Evolutionary conservation across 148 eudicot genomes (phyloP).

Genomic region (Amaranthus hypochondriacus): DNA sequence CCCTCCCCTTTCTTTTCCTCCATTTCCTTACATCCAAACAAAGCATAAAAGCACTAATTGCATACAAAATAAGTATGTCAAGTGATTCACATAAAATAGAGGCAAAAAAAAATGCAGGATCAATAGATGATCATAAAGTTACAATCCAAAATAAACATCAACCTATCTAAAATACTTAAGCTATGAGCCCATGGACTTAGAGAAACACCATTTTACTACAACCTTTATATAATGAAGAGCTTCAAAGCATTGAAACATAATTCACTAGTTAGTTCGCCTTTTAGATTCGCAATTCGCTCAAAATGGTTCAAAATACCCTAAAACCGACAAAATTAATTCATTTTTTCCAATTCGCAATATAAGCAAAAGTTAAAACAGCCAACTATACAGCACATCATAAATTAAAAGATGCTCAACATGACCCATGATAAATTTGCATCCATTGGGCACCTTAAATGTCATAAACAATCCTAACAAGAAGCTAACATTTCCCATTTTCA

Average conservation of each 20-base stretch:
- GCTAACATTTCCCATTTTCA: background rate
- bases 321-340: too few species aligned
- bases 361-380: background rate
- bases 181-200: background rate
- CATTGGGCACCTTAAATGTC: background rate
- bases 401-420: conserved; percentile 1
- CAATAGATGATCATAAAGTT: background rate
- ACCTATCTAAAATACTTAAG: background rate
- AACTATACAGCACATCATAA: background rate
- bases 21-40: background rate
- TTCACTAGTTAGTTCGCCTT: too few species aligned
- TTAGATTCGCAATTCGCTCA: too few species aligned
- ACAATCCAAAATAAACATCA: background rate
- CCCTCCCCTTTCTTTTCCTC: too few species aligned
- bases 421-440: background rate
- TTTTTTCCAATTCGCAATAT: background rate
- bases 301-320: too few species aligned
- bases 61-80: background rate
- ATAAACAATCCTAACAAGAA: background rate
- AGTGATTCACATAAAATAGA: too few species aligned
- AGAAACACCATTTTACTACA: background rate
- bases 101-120: background rate
- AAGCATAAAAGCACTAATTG: background rate
- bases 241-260: too few species aligned
- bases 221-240: conserved; percentile 1